Base-by-base conservation (phyloP, 192 early-diverging fungal genomes). In the Backusella tarrabulga region DNA sequence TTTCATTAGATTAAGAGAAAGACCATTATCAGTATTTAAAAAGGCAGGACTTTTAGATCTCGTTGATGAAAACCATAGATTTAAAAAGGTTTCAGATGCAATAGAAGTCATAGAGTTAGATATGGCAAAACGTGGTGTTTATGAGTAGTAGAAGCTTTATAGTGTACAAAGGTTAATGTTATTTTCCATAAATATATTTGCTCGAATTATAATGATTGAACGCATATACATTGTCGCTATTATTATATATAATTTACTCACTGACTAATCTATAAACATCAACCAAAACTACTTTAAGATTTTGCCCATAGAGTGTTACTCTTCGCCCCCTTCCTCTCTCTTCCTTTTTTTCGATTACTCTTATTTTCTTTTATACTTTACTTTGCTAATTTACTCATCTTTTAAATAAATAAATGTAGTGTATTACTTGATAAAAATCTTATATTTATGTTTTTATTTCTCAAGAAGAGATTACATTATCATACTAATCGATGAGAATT, bases 1-100 rank as follows among this genome's bases (percentile, higher is more conserved):
- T 71, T 98, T 99, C 90, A 94, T 95, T 35, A 94, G 94, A 74
- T 82, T 99, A 52, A 87, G 90, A n/a, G 87, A 90, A 12, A 81
- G 83, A 14, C 92, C 95, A 72, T 87, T 87, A 14, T 85, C 83
- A 23, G 72, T 87, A 41, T 97, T 99, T 82, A 83, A 87, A 34
- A 88, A 92, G 11, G 88, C 93, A 4, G 92, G 93, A 3, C 81
- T 98, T 56, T 81, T 84, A 52, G 83, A 89, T 11, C 77, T 77
- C 34, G 88, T 90, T 3, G 94, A 95, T n/a, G 81, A 85, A 26
- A 79, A 87, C 17, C 87, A 91, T 76, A 89, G 93, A 63, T 96
- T 95, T 79, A 85, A 79, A 79, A 88, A 91, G 44, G 91, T 94
- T 34, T 74, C 81, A 4, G 73, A 72, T 26, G 81, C 81, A n/a